Base-by-base conservation (phyloP, 306 rosid genomes). In the Rosa multiflora region DNA sequence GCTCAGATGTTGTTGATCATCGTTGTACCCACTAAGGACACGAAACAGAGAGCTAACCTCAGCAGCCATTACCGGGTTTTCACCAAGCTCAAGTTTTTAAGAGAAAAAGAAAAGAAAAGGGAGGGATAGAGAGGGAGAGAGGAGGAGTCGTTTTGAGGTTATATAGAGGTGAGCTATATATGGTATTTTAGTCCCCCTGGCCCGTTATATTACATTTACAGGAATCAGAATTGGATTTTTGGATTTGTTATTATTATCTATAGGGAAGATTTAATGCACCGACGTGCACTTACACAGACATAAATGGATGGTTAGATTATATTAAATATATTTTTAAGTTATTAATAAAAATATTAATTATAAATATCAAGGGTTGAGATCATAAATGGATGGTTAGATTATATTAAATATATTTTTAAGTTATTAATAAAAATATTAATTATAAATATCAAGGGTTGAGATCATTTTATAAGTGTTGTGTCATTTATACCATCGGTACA, bases 41-140 rank as follows among this genome's bases (percentile, higher is more conserved):
- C 97, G 88, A 72, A 93, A 75, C 43, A 96, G 85, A 83, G 94
- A 72, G 32, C 90, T 96, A 5, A 96, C 98, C 32, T 96, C 94
- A 48, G 99, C 89, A 79, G 92, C 99, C 99, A 96, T 96, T 82
- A 35, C 61, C 10, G 76, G 39, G 32, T 72, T 37, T 67, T 49
- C 69, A 20, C 17, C 58, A 11, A 64, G 63, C 39, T 49, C 14
- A 32, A 51, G 29, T 56, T 15, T 74, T 70, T 70, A 55, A 62
- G 47, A 76, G 69, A 67, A 62, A 26, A 26, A 26, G 26, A 23
- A 46, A 56, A 7, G 42, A 67, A 68, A 32, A 85, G 77, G 56
- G 26, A 66, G 61, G 47, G 69, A 46, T 71, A 63, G 49, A 26
- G 75, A 62, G 59, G n/a, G 73, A 51, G 70, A 67, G 4, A 11